These are phyloP conservation scores for Scytalidium sp. DNA, from an alignment of 2,329 filamentous ascomycete genomes.

Conservation along the genomic window DNA sequence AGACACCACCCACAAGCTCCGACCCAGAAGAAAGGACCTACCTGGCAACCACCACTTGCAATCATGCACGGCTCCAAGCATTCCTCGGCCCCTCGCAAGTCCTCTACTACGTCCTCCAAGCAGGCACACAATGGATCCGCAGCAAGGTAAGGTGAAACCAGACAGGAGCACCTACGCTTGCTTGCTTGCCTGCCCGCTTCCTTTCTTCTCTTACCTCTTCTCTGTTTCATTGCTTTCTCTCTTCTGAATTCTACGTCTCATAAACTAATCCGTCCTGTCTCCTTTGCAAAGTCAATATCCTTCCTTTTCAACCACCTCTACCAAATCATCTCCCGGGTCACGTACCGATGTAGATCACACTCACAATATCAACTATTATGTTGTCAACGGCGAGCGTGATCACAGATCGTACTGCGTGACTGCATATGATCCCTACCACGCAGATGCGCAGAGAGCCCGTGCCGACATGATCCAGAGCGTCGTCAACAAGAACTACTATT, in stretches of 20 bases:
- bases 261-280: not conserved
- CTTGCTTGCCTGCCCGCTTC: no score
- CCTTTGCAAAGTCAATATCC: slow-evolving; percentile 24
- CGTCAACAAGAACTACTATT: slow-evolving; percentile 6
- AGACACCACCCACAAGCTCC: no score
- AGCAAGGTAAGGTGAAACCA: not conserved
- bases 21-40: no score
- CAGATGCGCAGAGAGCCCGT: slow-evolving; percentile 7
- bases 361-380: slow-evolving; percentile 7
- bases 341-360: slow-evolving; percentile 55
- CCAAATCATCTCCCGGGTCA: slow-evolving; percentile 63
- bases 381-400: slow-evolving; percentile 12
- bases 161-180: no score
- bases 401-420: slow-evolving; percentile 11
- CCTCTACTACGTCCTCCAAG: slow-evolving; percentile 7
- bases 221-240: not conserved
- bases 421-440: slow-evolving; percentile 16
- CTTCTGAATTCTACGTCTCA: not conserved
- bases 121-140: slow-evolving; percentile 10
- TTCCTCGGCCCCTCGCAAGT: not conserved
- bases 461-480: slow-evolving; percentile 8
- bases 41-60: no score
- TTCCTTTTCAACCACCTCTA: slow-evolving; percentile 64
- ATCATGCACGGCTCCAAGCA: no score
- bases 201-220: no score